A percentile compares a stretch with the other conserved stretches of the same genome.
Conservation (phyloP, 805 yeast genomes). For the Barnettozyma salicaria region DNA sequence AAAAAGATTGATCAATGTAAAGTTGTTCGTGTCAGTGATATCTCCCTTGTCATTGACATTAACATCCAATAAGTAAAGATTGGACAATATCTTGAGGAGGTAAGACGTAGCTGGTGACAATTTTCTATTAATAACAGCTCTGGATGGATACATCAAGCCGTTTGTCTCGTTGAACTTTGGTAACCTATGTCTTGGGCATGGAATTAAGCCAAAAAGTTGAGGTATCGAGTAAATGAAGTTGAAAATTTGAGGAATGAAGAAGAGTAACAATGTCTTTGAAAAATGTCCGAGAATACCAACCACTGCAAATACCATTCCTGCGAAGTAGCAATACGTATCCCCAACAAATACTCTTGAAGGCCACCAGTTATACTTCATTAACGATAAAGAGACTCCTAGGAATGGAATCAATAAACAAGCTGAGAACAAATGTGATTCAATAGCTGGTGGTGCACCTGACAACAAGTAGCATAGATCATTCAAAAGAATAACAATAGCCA, state of each 20-base stretch:
- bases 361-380: slow-evolving; percentile 77
- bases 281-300: slow-evolving; percentile 96
- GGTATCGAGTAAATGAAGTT: slow-evolving; percentile 91
- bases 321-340: slow-evolving; percentile 95
- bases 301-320: slow-evolving; percentile 98
- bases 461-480: slow-evolving; percentile 73
- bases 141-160: slow-evolving; percentile 73
- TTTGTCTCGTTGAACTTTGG: slow-evolving; percentile 68
- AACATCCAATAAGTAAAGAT: slow-evolving; percentile 42
- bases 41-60: slow-evolving; percentile 30
- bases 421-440: slow-evolving; percentile 78
- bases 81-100: slow-evolving; percentile 42
- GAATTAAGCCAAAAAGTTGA: slow-evolving; percentile 78
- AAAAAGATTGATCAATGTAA: slow-evolving; percentile 80
- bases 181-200: slow-evolving; percentile 93
- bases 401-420: slow-evolving; percentile 78
- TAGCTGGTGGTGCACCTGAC: slow-evolving; percentile 49
- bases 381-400: slow-evolving; percentile 73
- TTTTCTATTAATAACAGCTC: slow-evolving; percentile 36
- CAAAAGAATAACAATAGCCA: slow-evolving; percentile 61
- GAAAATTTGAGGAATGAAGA: slow-evolving; percentile 86
- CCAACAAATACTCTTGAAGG: slow-evolving; percentile 96
- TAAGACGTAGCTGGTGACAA: slow-evolving; percentile 29
- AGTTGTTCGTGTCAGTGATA: slow-evolving; percentile 37
- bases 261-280: slow-evolving; percentile 81